Evolutionary conservation across 2,329 filamentous ascomycete species (phyloP), one percentile per base, ranked within the genome.

Genomic region (Colletotrichum incanum): DNA sequence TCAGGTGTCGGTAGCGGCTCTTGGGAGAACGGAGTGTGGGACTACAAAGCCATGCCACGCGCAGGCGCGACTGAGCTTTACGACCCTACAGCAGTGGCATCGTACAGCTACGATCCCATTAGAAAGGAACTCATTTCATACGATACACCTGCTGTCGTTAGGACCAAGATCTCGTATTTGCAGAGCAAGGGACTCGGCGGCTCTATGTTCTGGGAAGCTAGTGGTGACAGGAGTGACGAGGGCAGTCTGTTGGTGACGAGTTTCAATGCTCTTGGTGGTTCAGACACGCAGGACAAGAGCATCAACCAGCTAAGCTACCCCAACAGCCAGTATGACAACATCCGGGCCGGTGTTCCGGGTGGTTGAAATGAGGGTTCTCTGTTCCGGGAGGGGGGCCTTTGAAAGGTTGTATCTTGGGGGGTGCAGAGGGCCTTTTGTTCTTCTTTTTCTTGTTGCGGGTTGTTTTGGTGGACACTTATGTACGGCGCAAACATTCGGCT

Each of bases 181-280:
- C 83, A 84, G 75, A 76, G 83, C 31, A 84, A 86, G 66, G 84
- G 88, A 0, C 86, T 97, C 0, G 94, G 93, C 1, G 94, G 94
- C 18, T 91, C 89, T 0, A 93, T 96, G 86, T 97, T 93, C 88
- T 97, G 94, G 94, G 94, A 97, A 81, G 92, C 90, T 9, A 93
- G 90, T 75, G 91, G 90, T 14, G 94, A 97, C 77, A 83, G 80
- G 74, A 75, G 72, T 0, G 87, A 84, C 26, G 78, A 76, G 0
- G 74, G 76, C 28, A 94, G 92, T 76, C 82, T 96, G 8, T 78
- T 89, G 73, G 85, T 86, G 2, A 80, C 49, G 78, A 76, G 3
- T 79, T 92, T 63, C 6, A 7, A 52, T 7, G 60, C 60, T 4
- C 60, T 63, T 45, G 60, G 60, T 3, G 60, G 60, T 5, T 3